Conservation (phyloP, 768 basidiomycete genomes). For the Thelephora aurantiotincta region DNA sequence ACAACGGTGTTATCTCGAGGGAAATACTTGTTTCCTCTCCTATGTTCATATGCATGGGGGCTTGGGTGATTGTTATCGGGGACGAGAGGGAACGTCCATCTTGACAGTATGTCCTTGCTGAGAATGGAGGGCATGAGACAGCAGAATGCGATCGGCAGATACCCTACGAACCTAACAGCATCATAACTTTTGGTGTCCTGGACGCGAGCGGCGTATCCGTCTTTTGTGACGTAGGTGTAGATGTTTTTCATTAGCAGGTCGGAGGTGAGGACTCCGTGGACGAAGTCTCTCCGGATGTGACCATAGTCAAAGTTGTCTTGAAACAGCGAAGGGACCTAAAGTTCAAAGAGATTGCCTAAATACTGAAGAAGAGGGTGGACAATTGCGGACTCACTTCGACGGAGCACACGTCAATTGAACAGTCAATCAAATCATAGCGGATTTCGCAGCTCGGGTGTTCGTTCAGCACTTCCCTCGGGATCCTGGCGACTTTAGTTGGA, state of each 20-base stretch:
- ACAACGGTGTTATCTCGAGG: conserved; percentile 63
- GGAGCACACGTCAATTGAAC: conserved; percentile 86
- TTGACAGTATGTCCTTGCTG: conserved; percentile 84
- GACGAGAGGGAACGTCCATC: conserved; percentile 93
- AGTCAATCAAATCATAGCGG: conserved; percentile 79
- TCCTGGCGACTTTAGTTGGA: conserved; percentile 36
- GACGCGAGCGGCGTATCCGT: conserved; percentile 87
- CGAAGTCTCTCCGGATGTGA: conserved; percentile 84
- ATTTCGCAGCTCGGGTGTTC: conserved; percentile 73
- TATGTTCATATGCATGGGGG: conserved; percentile 71
- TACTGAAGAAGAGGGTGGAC: conserved; percentile 7
- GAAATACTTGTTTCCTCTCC: conserved; percentile 81
- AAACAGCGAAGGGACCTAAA: conserved; percentile 85
- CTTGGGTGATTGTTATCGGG: conserved; percentile 89
- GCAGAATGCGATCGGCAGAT: neutral
- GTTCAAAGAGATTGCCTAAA: neutral
- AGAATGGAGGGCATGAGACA: neutral
- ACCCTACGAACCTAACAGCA: conserved; percentile 60
- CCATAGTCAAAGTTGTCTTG: conserved; percentile 98
- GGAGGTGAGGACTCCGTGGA: conserved; percentile 86
- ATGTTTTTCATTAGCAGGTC: conserved; percentile 93
- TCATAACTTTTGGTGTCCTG: conserved; percentile 89
- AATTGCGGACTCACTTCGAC: conserved; percentile 46
- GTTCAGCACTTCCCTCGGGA: conserved; percentile 68
- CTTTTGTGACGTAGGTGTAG: conserved; percentile 75